phyloP scores from a whole-genome alignment of 2,329 filamentous ascomycete species.

The Exserohilum rostratum region DNA sequence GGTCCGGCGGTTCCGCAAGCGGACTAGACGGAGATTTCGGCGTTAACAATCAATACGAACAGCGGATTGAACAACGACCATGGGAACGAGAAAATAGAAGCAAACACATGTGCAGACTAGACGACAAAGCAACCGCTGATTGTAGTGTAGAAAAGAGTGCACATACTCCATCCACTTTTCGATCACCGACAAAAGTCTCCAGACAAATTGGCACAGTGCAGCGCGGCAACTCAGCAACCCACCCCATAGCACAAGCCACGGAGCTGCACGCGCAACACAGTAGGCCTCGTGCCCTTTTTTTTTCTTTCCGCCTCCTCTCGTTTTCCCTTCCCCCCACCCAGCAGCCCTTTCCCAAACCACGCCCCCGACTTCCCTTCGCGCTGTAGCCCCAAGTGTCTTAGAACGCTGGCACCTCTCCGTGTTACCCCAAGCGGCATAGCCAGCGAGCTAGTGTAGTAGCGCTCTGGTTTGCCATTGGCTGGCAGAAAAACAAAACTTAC shows the following conservation, averaged over 20 bases:
- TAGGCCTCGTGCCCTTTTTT: too few species aligned
- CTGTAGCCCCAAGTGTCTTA: too few species aligned
- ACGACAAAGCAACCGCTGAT: background rate
- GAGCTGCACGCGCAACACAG: too few species aligned
- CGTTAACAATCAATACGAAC: conserved; percentile 1
- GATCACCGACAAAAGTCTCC: background rate
- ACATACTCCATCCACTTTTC: background rate
- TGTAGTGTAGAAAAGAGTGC: background rate
- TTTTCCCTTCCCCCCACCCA: background rate
- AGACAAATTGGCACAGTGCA: background rate
- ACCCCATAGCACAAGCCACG: too few species aligned
- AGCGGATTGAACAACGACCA: background rate
- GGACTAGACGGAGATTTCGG: conserved; percentile 21
- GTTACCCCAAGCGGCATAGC: conserved; percentile 11
- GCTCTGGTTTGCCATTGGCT: conserved; percentile 25
- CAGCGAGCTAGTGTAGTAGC: background rate
- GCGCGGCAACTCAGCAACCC: too few species aligned
- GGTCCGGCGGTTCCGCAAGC: conserved; percentile 13
- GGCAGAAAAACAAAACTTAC: conserved; percentile 1
- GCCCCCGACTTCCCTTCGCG: too few species aligned
- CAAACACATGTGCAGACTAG: background rate
- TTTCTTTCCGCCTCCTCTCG: background rate
- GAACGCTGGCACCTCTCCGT: conserved; percentile 4
- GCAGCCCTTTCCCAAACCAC: too few species aligned
- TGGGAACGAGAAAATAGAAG: background rate